These are phyloP conservation scores for Cercospora sojina DNA, from an alignment of 2,329 filamentous ascomycete genomes.

Conservation along the genomic window DNA sequence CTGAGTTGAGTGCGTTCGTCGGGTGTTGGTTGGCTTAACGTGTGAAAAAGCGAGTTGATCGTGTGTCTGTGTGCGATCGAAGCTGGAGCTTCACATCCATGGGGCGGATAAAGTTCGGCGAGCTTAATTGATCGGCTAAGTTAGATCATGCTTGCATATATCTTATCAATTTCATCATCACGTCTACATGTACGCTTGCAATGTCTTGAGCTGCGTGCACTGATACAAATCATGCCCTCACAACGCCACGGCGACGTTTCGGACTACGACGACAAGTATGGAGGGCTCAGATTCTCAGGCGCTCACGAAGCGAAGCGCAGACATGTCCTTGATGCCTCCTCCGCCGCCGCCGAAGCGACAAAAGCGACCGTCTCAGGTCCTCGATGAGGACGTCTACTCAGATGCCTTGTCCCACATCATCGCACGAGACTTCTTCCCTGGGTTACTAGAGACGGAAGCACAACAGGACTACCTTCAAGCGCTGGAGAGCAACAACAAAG, in stretches of 20 bases:
- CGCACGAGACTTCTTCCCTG: conserved; percentile 93
- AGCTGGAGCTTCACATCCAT: not conserved
- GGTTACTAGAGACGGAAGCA: conserved; percentile 77
- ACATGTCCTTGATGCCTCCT: conserved; percentile 79
- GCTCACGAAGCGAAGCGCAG: conserved; percentile 64
- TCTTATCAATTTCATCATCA: not conserved
- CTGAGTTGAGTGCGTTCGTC: not conserved
- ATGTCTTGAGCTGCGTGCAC: not conserved
- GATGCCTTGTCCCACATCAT: conserved; percentile 91
- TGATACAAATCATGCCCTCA: not conserved
- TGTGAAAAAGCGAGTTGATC: conserved; percentile 1
- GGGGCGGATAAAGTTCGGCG: conserved; percentile 1
- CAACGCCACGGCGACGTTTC: not conserved
- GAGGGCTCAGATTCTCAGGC: conserved; percentile 50
- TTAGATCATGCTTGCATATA: not conserved
- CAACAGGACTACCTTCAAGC: conserved; percentile 93
- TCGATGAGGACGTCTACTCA: conserved; percentile 93
- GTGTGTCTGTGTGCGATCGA: not conserved
- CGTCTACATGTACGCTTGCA: not conserved
- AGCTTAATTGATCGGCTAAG: not conserved
- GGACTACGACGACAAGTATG: conserved; percentile 16
- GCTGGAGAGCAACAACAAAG: conserved; percentile 76
- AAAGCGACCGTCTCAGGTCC: conserved; percentile 80
- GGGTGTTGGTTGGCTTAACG: not conserved
- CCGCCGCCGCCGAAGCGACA: conserved; percentile 83